phyloP scores from a whole-genome alignment of 768 basidiomycete species.

The Rickenella mellea region DNA sequence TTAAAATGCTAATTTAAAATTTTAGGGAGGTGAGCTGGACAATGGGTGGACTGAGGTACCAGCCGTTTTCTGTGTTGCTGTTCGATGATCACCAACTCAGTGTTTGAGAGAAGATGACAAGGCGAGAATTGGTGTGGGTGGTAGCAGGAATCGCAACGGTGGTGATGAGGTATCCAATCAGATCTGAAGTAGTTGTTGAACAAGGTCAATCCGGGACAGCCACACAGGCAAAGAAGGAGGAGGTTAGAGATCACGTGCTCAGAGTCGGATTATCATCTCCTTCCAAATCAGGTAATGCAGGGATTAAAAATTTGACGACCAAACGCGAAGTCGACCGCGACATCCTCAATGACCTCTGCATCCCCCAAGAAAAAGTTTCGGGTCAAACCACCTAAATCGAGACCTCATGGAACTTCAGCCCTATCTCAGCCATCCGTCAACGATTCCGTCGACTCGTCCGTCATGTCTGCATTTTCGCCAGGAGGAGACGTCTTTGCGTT shows the following conservation, averaged over 20 bases:
- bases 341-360: slow-evolving; percentile 27
- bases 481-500: slow-evolving; percentile 48
- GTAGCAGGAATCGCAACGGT: neutral
- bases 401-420: slow-evolving; percentile 42
- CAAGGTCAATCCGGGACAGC: neutral
- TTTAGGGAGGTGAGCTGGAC: neutral
- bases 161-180: neutral
- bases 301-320: neutral
- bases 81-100: neutral
- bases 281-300: neutral
- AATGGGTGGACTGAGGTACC: slow-evolving; percentile 1
- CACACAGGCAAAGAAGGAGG: neutral
- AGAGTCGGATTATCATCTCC: neutral
- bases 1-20: neutral
- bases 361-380: neutral
- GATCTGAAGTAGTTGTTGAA: no score
- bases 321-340: no score
- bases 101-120: slow-evolving; percentile 1
- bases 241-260: no score
- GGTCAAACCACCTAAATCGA: slow-evolving; percentile 24
- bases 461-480: slow-evolving; percentile 52
- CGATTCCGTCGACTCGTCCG: slow-evolving; percentile 30
- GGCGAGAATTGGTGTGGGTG: neutral
- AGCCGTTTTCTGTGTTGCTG: neutral
- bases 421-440: slow-evolving; percentile 48